Evolutionary conservation across 805 yeast genomes (phyloP), one percentile per base, ranked within the genome.

Genomic region (Clavispora vitiphila): DNA sequence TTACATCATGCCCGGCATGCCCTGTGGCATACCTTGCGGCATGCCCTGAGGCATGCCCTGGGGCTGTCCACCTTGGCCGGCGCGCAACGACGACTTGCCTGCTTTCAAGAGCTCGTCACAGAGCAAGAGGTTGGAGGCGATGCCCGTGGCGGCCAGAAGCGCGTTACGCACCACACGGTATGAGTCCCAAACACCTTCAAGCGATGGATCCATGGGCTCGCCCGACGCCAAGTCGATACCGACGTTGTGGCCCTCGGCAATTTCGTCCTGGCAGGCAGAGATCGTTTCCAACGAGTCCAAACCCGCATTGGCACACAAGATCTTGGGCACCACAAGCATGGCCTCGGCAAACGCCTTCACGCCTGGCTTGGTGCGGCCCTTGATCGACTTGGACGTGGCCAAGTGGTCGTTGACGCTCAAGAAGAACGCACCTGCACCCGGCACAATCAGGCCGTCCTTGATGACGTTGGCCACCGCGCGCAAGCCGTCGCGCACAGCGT

Each of bases 91-190:
- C 11, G 96, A 87, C 55, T 95, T 80, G 37, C 99, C 99, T 2
- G 99, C 99, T 69, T 91, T 89, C 58, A 93, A 76, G 51, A 93
- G 74, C 68, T 93, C 99, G 68, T 93, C 99, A 72, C 99, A 93
- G 48, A 93, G 73, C 51, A 93, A 75, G 56, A 93, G 70, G 61
- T 93, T 93, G 49, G 93, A 82, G 1, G 99, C 91, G 56, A 93
- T 93, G 40, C 96, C 96, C 1, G 95, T 84, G 29, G 98, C 96
- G 35, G 95, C 82, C 38, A 89, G 80, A 40, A 93, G 72, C 8
- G 96, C 96, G 62, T 93, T 93, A 69, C 99, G 81, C 46, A 93
- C 70, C 30, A 93, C 99, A 51, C 99, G 75, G 71, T 78, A 93
- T 20, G 96, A 86, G 66, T 93, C 99, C 95, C 96, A 93, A 44